These are phyloP conservation scores for Amesomyces nigricolor DNA, from an alignment of 2,329 filamentous ascomycete genomes.

Conservation along the genomic window DNA sequence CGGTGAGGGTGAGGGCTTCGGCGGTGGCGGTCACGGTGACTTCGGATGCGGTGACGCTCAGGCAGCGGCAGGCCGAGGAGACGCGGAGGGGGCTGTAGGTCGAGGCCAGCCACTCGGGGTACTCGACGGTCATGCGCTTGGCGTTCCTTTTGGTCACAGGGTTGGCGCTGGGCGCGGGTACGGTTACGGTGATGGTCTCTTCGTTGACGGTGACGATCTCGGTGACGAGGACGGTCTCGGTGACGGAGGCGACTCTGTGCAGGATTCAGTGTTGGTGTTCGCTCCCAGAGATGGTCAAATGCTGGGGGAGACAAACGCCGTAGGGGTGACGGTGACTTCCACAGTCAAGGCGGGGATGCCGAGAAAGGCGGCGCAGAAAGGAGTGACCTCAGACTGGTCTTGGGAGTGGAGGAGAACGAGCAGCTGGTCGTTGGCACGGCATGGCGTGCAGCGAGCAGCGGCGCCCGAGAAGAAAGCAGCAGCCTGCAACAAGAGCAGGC, in stretches of 20 bases:
- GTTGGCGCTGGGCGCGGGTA: not conserved
- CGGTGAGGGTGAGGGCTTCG: conserved; percentile 2
- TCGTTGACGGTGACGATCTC: not conserved
- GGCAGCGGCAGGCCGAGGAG: conserved; percentile 10
- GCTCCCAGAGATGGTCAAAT: not conserved
- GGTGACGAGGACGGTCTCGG: conserved; percentile 2
- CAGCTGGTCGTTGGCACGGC: conserved; percentile 3
- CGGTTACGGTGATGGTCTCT: not conserved
- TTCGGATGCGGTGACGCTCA: not conserved
- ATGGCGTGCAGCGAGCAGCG: not conserved
- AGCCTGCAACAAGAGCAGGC: conserved; percentile 4
- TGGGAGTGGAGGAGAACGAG: conserved; percentile 4
- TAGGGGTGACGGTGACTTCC: conserved; percentile 1
- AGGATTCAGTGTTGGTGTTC: not conserved
- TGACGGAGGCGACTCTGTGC: not conserved
- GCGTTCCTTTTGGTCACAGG: not conserved
- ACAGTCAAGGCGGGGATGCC: not conserved
- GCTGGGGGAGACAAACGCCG: not conserved
- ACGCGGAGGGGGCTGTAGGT: not conserved
- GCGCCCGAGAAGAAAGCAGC: conserved; percentile 1
- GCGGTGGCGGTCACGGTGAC: not conserved
- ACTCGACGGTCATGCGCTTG: not conserved
- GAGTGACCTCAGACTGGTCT: not conserved
- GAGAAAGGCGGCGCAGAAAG: conserved; percentile 3
- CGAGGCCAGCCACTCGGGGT: conserved; percentile 2